Conservation (phyloP, 2,329 filamentous ascomycete genomes). For the Emergomyces orientalis region DNA sequence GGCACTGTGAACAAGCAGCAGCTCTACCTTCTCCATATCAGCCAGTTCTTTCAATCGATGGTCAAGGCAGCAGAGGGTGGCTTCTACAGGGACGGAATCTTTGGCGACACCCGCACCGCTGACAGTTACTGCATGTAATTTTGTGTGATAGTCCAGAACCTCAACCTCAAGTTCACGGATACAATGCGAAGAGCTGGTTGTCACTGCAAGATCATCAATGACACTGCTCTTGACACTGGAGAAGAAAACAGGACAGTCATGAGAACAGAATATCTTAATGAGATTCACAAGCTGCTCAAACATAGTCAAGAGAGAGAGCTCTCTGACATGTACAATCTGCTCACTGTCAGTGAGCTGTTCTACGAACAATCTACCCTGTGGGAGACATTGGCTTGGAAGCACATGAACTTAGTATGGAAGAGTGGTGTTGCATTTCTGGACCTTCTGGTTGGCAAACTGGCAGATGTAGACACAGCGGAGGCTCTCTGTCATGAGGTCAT, state of each 20-base stretch:
- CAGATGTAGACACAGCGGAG: constrained; percentile 33
- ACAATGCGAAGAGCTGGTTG: constrained; percentile 39
- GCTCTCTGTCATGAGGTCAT: constrained; percentile 31
- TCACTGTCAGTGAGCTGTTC: constrained; percentile 52
- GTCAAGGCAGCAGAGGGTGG: constrained; percentile 28
- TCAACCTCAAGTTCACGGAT: constrained; percentile 27
- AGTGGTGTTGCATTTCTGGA: constrained; percentile 23
- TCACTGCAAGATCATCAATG: too few species aligned
- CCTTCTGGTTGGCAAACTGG: constrained; percentile 26
- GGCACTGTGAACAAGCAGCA: constrained; percentile 37
- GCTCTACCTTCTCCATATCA: constrained; percentile 34
- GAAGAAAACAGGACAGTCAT: constrained; percentile 11
- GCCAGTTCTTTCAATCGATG: constrained; percentile 30
- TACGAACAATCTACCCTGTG: constrained; percentile 48
- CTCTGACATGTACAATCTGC: constrained; percentile 50
- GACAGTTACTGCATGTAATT: constrained; percentile 24
- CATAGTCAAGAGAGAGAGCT: constrained; percentile 46
- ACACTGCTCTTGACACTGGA: constrained; percentile 24
- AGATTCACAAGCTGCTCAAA: constrained; percentile 32
- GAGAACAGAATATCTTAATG: constrained; percentile 30
- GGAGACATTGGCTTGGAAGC: constrained; percentile 32
- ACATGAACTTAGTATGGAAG: too few species aligned
- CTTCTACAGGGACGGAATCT: constrained; percentile 28
- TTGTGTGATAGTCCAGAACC: constrained; percentile 25
- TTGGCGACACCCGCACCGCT: constrained; percentile 19